Evolutionary conservation across 805 yeast genomes (phyloP).

Genomic region (Candida koratica): DNA sequence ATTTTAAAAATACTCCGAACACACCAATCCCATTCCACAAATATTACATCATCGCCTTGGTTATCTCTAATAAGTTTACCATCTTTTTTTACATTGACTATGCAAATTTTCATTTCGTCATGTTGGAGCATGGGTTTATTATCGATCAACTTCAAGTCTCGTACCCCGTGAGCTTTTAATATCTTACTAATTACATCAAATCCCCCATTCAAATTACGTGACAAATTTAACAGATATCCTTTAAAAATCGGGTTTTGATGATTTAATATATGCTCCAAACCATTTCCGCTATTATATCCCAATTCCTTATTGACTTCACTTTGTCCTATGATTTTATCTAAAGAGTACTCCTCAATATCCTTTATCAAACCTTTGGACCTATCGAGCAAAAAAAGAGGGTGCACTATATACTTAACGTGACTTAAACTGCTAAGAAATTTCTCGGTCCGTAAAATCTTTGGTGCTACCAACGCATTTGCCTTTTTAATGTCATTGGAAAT

Average conservation of each 20-base stretch:
- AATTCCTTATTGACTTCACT: slow-evolving; percentile 31
- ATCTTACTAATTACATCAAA: slow-evolving; percentile 51
- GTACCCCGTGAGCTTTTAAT: slow-evolving; percentile 57
- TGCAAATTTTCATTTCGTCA: slow-evolving; percentile 15
- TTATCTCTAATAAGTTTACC: slow-evolving; percentile 22
- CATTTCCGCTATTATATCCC: slow-evolving; percentile 21
- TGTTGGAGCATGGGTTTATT: slow-evolving; percentile 23
- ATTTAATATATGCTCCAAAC: slow-evolving; percentile 13
- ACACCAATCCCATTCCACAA: slow-evolving; percentile 66
- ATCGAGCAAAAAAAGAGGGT: slow-evolving; percentile 51
- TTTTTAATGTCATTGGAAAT: slow-evolving; percentile 15
- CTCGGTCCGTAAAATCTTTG: slow-evolving; percentile 78
- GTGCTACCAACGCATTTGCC: slow-evolving; percentile 60
- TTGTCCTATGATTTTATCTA: slow-evolving; percentile 28
- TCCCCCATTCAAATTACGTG: slow-evolving; percentile 60
- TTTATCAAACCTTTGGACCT: slow-evolving; percentile 26
- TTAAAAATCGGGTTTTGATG: slow-evolving; percentile 38
- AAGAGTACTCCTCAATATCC: slow-evolving; percentile 26
- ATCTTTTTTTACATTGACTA: slow-evolving; percentile 38
- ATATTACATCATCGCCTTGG: slow-evolving; percentile 17
- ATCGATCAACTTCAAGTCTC: slow-evolving; percentile 11
- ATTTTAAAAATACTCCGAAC: slow-evolving; percentile 51
- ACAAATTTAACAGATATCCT: slow-evolving; percentile 49
- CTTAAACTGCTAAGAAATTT: slow-evolving; percentile 75
- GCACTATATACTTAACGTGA: slow-evolving; percentile 48